Evolutionary conservation across 2,329 filamentous ascomycete genomes (phyloP).

Genomic region (Verticillium alfalfae): DNA sequence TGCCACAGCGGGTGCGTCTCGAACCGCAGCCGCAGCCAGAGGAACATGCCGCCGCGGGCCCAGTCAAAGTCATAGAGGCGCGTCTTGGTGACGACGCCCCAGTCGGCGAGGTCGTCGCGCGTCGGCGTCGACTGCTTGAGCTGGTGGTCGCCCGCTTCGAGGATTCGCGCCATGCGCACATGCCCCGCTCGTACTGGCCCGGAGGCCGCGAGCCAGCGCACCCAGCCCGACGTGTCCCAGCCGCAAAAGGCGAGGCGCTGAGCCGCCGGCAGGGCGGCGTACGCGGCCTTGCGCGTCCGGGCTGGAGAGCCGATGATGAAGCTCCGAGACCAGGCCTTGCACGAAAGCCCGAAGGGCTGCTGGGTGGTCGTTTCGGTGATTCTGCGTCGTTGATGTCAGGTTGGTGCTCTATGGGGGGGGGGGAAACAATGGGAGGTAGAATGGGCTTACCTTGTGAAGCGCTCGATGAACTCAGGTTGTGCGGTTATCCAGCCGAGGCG

Average conservation of each 20-base stretch:
- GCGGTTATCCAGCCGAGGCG: conserved; percentile 87
- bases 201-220: conserved; percentile 83
- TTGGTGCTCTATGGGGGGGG: not conserved
- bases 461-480: conserved; percentile 72
- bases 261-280: conserved; percentile 35
- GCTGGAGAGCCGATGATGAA: conserved; percentile 70
- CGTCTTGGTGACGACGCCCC: conserved; percentile 70
- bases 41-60: conserved; percentile 86
- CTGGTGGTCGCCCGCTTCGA: conserved; percentile 63
- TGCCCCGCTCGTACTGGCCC: conserved; percentile 78
- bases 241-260: conserved; percentile 43
- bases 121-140: conserved; percentile 56
- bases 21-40: conserved; percentile 74
- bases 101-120: conserved; percentile 49
- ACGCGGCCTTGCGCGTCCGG: conserved; percentile 36
- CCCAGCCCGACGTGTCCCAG: conserved; percentile 83
- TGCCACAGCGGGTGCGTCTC: conserved; percentile 65
- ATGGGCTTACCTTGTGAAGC: conserved; percentile 39
- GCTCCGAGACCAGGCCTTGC: conserved; percentile 72
- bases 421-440: not conserved
- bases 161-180: conserved; percentile 71
- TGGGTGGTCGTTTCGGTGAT: conserved; percentile 76
- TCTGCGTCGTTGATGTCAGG: conserved; percentile 30
- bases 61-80: conserved; percentile 71
- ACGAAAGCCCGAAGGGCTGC: conserved; percentile 90